Percentiles rank a stretch among this genome's conserved stretches.
phyloP scores from a whole-genome alignment of 345 rosid genomes.

The Dipteronia sinensis region DNA sequence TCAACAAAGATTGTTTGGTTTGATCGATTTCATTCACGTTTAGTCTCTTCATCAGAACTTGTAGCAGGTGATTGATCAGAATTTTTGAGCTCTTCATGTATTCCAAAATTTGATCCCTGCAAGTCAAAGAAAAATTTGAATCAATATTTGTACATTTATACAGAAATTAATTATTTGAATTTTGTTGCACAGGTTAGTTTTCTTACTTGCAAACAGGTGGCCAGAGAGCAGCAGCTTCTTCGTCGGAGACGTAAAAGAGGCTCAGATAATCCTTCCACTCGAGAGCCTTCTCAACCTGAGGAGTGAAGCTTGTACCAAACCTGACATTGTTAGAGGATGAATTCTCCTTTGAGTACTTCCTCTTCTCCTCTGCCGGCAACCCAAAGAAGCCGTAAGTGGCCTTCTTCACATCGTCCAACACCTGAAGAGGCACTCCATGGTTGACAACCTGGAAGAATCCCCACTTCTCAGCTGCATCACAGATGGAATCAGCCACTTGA shows the following conservation, averaged over 20 bases:
- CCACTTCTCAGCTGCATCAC: conserved; percentile 56
- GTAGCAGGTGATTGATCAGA: conserved; percentile 37
- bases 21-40: conserved; percentile 42
- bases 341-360: conserved; percentile 35
- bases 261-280: conserved; percentile 63
- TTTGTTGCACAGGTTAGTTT: neutral
- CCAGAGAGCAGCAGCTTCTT: conserved; percentile 43
- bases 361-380: conserved; percentile 43
- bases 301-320: conserved; percentile 43
- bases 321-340: conserved; percentile 33
- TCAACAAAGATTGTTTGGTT: conserved; percentile 34
- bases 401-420: conserved; percentile 36
- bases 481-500: conserved; percentile 36
- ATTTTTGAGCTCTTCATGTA: conserved; percentile 42
- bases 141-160: neutral
- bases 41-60: conserved; percentile 38
- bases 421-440: conserved; percentile 46
- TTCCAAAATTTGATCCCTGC: conserved; percentile 41
- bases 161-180: neutral
- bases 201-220: conserved; percentile 45
- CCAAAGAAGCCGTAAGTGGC: conserved; percentile 48
- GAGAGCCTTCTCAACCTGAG: conserved; percentile 46
- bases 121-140: neutral
- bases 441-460: conserved; percentile 56
- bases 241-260: conserved; percentile 48